Base-by-base conservation (phyloP, 352 stramenopile species). In the Pythium aristosporum region DNA sequence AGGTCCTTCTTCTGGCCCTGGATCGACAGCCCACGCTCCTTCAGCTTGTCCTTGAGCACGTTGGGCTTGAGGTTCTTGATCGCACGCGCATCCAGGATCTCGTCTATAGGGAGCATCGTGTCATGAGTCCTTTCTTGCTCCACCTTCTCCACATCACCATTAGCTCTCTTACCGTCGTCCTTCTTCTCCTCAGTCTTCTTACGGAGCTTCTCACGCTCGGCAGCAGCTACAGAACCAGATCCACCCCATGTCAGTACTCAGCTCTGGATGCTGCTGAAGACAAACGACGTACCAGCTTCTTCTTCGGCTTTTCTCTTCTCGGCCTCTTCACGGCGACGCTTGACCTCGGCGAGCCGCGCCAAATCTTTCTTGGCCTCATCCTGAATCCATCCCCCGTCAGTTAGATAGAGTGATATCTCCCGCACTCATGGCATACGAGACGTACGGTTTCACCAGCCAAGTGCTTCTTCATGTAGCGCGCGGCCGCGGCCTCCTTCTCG, bases 1-100 rank as follows among this genome's bases (percentile, higher is more conserved):
- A 96, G 80, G 11, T 94, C 87, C 68, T 94, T 94, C 76, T 95
- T 95, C 69, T 96, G 83, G 54, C 88, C 88, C 65, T 96, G 88
- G 47, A 69, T 95, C 25, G 88, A 95, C 58, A 96, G 63, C 12
- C 78, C 59, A 41, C 85, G 82, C 66, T 93, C 81, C 65, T 96
- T 96, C 5, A 96, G 73, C 71, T 95, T 89, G 59, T 96, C 87
- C 79, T 96, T 96, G 46, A 96, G 74, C 54, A 93, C 60, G 39
- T 86, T 87, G 34, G 88, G 88, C 75, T 96, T 96, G 18, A 96
- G 73, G 28, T 75, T 76, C 75, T 95, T 95, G 72, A 95, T 94
- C 53, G 80, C 82, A 67, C 85, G 84, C 5, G 85, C 82, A 30
- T 95, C 85, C 63, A 96, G 55, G 21, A 80, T 79, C 36, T 94